Base-by-base conservation (phyloP, 352 stramenopile species). In the Saprolegnia parasitica region DNA sequence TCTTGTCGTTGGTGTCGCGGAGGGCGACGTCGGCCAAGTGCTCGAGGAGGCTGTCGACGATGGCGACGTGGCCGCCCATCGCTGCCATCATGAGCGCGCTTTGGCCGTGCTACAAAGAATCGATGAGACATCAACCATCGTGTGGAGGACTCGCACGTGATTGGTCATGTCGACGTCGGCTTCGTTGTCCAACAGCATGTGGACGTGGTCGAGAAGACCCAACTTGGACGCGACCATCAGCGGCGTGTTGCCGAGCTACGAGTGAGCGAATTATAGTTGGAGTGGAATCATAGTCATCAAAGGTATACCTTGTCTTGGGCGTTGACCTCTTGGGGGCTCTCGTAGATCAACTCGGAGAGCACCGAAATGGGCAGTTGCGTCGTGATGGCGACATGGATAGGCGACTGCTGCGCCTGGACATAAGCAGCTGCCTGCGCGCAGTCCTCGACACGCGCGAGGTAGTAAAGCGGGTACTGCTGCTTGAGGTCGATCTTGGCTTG, bases 11-110 rank as follows among this genome's bases (percentile, higher is more conserved):
- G 29, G 8, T 40, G 32, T 67, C 40, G 16, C 40, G 20, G 18
- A 67, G 18, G 6, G 62, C 60, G 20, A 67, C 32, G 32, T 67
- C 60, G 1, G 60, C 60, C 8, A 67, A 20, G 32, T 45, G 4
- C 32, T 67, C 46, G 4, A 68, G 37, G 5, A 68, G 35, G 24
- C 60, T 54, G 4, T 21, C 50, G 4, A 68, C 62, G 21, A 68
- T 47, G 9, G 64, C 35, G 5, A 57, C 15, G 35, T 68, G 50
- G 20, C 62, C 62, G 21, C 62, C n/a, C 6, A 8, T 46, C 18
- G 62, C 37, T 6, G 62, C 62, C 4, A 57, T 57, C 62, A 68
- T 68, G 50, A 68, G 62, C 26, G 62, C 62, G 11, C 39, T 40
- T 21, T 67, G 21, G 15, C 26, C 5, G 13, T 21, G 32, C 60